Base-by-base conservation (phyloP, 2,329 filamentous ascomycete genomes). In the Bipolaris cookei region DNA sequence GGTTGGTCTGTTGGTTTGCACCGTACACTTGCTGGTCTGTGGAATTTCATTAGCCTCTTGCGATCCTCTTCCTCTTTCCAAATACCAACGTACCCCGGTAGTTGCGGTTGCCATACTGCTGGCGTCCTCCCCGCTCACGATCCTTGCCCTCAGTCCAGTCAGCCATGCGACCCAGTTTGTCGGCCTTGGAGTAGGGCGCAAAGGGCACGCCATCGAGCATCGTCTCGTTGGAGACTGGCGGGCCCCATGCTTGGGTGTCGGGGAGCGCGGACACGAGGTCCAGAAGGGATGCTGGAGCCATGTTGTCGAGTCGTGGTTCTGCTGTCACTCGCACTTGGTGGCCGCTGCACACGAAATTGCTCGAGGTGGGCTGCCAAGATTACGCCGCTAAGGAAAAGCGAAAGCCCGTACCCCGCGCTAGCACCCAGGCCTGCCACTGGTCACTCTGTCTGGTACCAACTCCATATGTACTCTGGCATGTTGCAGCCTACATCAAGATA, bases 151-250 rank as follows among this genome's bases (percentile, higher is more conserved):
- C 95, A 45, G 93, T 96, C 95, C 95, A 99, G 83, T 99, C 95
- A 60, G 95, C 95, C 93, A 99, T 98, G 78, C 95, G 93, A 74
- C 95, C 95, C 59, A 99, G 84, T 85, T 97, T 98, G 83, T 99
- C 95, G 77, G 92, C 92, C 81, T 99, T 99, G 67, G 93, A 97
- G 84, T 95, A 99, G 60, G 95, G 95, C 70, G 95, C 95, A 79
- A 97, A 99, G 37, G 95, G 95, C 47, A 98, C 92, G 76, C 95
- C 95, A 76, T 96, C 89, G 72, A 98, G 86, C 61, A 91, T 97
- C 64, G 91, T 96, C 77, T 97, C 91, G 70, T 82, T 87, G 59
- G 92, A 90, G 67, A 90, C 86, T 60, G 90, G 79, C 51, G 94
- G 94, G 59, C 95, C 95, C 95, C 95, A 99, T 64, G 76, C 75